These are phyloP conservation scores for Leucosporidium creatinivorum DNA, from an alignment of 768 basidiomycete genomes.

Conservation along the genomic window DNA sequence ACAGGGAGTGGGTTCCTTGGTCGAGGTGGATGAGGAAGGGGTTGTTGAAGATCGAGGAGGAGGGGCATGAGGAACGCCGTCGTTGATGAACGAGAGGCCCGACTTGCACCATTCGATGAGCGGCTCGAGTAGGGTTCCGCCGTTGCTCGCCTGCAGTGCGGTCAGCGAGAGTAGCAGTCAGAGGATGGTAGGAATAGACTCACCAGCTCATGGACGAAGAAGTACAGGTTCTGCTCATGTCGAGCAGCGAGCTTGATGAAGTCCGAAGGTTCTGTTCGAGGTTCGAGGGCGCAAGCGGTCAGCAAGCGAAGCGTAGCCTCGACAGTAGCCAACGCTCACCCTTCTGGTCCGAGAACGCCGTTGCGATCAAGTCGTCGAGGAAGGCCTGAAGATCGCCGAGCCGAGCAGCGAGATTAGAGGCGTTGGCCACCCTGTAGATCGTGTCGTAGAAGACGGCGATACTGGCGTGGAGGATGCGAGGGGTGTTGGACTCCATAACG, in stretches of 20 bases:
- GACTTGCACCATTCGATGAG: conserved; percentile 18
- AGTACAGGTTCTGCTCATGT: conserved; percentile 29
- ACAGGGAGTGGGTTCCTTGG: no score
- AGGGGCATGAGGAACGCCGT: conserved; percentile 8
- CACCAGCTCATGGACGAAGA: conserved; percentile 28
- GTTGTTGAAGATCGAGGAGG: conserved; percentile 7
- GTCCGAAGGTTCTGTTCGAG: conserved; percentile 13
- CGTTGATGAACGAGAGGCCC: conserved; percentile 19
- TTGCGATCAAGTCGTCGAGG: conserved; percentile 23
- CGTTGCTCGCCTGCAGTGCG: conserved; percentile 1
- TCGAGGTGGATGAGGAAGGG: conserved; percentile 9
- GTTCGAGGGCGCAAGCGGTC: neutral
- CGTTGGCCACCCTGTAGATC: conserved; percentile 30
- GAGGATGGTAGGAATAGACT: neutral
- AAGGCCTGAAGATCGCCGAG: conserved; percentile 29
- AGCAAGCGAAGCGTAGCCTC: no score
- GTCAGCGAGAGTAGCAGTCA: no score
- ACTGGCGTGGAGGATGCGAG: conserved; percentile 9
- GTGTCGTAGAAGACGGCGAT: conserved; percentile 30
- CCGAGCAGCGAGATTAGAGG: conserved; percentile 15
- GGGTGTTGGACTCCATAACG: conserved; percentile 22
- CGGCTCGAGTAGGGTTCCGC: conserved; percentile 16
- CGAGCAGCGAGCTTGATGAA: conserved; percentile 25
- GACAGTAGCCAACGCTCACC: neutral
- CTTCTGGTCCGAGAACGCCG: neutral